Evolutionary conservation across 495 filamentous ascomycete genomes (phyloP).

Genomic region (Polyplosphaeria fusca): DNA sequence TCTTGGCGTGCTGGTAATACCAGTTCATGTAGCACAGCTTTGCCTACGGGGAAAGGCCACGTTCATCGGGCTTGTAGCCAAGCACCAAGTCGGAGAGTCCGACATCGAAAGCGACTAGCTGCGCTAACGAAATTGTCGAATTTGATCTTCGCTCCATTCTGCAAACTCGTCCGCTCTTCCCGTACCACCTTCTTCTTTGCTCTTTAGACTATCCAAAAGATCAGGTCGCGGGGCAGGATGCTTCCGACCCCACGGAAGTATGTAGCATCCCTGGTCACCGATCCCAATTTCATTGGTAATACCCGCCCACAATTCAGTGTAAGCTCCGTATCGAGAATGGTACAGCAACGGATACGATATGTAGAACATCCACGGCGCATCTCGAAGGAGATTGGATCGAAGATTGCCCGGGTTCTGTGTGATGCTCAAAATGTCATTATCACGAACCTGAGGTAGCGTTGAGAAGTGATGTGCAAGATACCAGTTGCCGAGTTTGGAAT

Average conservation of each 20-base stretch:
- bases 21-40: no score
- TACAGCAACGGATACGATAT: not conserved
- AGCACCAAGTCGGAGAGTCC: no score
- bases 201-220: slow-evolving; percentile 38
- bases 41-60: no score
- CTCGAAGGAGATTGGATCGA: slow-evolving; percentile 1
- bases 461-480: slow-evolving; percentile 21
- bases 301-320: slow-evolving; percentile 48
- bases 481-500: slow-evolving; percentile 30
- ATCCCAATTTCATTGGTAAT: slow-evolving; percentile 40
- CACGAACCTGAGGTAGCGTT: not conserved
- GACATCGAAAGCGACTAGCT: no score
- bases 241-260: slow-evolving; percentile 44
- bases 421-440: slow-evolving; percentile 7
- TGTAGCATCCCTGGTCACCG: slow-evolving; percentile 40
- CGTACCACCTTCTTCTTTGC: slow-evolving; percentile 39
- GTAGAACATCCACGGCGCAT: not conserved
- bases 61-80: no score
- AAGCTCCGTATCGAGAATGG: slow-evolving; percentile 38
- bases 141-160: slow-evolving; percentile 43
- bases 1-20: no score
- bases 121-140: no score
- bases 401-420: slow-evolving; percentile 23
- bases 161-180: slow-evolving; percentile 40
- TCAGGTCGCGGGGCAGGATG: slow-evolving; percentile 33